A percentile compares a stretch with the other conserved stretches of the same genome.
Conservation (phyloP, 768 basidiomycete genomes). For the Suillus subluteus region DNA sequence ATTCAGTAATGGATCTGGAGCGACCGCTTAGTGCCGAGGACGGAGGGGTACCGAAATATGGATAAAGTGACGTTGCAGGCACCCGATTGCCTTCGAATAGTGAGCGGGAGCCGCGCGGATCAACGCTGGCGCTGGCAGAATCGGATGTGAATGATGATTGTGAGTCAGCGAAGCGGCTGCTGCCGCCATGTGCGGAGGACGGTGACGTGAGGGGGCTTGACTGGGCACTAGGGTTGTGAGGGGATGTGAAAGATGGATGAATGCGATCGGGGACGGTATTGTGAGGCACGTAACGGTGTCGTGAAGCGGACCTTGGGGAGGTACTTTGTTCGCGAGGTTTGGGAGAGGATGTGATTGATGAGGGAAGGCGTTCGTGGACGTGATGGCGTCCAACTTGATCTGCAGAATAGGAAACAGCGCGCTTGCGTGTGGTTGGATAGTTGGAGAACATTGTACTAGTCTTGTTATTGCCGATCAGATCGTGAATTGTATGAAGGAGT, state of each 20-base stretch:
- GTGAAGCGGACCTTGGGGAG: conserved; percentile 19
- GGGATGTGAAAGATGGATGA: not conserved
- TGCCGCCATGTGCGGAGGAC: conserved; percentile 23
- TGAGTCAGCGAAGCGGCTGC: conserved; percentile 22
- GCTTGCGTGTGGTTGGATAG: conserved; percentile 12
- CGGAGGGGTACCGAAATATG: conserved; percentile 13
- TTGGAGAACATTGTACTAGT: conserved; percentile 18
- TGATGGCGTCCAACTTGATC: conserved; percentile 17
- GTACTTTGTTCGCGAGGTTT: conserved; percentile 8
- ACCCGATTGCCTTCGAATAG: conserved; percentile 22
- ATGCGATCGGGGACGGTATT: conserved; percentile 9
- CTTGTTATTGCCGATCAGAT: too few relatives aligned
- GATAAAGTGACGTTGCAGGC: conserved; percentile 13
- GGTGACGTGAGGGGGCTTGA: conserved; percentile 32
- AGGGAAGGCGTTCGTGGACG: conserved; percentile 10
- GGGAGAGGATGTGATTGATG: not conserved
- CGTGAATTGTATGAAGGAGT: too few relatives aligned
- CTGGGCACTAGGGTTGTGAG: conserved; percentile 19
- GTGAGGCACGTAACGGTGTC: conserved; percentile 18
- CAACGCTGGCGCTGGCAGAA: conserved; percentile 19
- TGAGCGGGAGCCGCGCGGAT: conserved; percentile 10
- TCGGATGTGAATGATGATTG: conserved; percentile 32
- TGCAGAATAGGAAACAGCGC: conserved; percentile 23
- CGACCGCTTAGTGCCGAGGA: conserved; percentile 16
- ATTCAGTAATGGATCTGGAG: conserved; percentile 23